phyloP scores from a whole-genome alignment of 148 eudicot species.

The Agrostemma githago region DNA sequence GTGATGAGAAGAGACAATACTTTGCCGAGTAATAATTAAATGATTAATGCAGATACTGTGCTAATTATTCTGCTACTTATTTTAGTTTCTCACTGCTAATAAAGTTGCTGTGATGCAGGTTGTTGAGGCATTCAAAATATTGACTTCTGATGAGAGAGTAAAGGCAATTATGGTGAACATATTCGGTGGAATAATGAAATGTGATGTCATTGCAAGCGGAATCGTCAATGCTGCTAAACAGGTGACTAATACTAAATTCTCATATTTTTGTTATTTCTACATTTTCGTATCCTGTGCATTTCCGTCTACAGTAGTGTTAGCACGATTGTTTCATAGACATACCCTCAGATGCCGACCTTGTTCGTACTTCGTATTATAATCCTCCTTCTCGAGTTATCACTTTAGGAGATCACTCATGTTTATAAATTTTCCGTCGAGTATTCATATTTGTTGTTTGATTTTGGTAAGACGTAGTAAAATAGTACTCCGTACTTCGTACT shows the following conservation, averaged over 20 bases:
- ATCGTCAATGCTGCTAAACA: slow-evolving; percentile 96
- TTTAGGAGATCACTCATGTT: not conserved
- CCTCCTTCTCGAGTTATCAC: not conserved
- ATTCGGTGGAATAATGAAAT: slow-evolving; percentile 99
- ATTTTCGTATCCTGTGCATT: not conserved
- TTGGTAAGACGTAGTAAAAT: not conserved
- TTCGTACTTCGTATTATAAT: not conserved
- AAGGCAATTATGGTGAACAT: slow-evolving; percentile 94
- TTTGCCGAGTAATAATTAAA: not conserved
- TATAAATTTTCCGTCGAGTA: not conserved
- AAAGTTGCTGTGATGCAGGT: slow-evolving; percentile 27
- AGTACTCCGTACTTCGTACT: no score
- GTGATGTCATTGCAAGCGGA: slow-evolving; percentile 96
- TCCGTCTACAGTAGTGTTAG: not conserved
- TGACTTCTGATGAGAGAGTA: slow-evolving; percentile 95
- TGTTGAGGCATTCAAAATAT: slow-evolving; percentile 87
- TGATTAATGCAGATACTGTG: not conserved
- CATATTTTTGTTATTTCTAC: not conserved
- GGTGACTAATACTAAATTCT: slow-evolving; percentile 27
- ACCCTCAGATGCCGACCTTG: not conserved
- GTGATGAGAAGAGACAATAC: not conserved
- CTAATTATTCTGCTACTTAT: not conserved
- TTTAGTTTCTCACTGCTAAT: slow-evolving; percentile 5
- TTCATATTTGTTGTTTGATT: not conserved
- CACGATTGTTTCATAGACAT: not conserved